Evolutionary conservation across 176 grass and related monocot species (phyloP).

Genomic region (Leersia perrieri): DNA sequence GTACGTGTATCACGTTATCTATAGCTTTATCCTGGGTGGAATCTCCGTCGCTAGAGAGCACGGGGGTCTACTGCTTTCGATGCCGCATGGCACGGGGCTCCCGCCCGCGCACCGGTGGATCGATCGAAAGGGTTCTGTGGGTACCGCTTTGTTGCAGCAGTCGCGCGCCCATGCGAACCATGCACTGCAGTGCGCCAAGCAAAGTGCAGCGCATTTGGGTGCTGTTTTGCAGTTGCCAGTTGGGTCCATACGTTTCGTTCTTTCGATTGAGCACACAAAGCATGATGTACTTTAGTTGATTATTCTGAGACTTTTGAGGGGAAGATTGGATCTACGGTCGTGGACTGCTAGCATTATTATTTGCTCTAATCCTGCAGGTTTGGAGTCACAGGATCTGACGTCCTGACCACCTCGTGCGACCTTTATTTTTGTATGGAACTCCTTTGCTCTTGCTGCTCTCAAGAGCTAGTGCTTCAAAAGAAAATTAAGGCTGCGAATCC

Average conservation of each 20-base stretch:
- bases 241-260: neutral
- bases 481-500: neutral
- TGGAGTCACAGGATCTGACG: neutral
- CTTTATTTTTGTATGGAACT: neutral
- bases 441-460: neutral
- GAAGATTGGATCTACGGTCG: neutral
- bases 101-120: conserved; percentile 10
- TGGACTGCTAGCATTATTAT: neutral
- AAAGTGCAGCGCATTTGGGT: neutral
- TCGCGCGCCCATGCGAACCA: too few species aligned
- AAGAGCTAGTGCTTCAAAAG: neutral
- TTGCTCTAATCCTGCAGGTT: neutral
- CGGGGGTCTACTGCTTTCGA: neutral
- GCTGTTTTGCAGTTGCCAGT: neutral
- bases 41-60: conserved; percentile 23
- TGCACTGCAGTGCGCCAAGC: too few species aligned
- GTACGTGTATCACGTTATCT: neutral
- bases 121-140: neutral
- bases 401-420: neutral
- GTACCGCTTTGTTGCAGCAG: neutral
- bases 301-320: neutral
- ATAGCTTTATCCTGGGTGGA: neutral
- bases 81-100: neutral
- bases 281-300: neutral
- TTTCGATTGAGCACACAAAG: neutral